Base-by-base conservation (phyloP, 495 filamentous ascomycete species). In the Penicillium pancosmium region DNA sequence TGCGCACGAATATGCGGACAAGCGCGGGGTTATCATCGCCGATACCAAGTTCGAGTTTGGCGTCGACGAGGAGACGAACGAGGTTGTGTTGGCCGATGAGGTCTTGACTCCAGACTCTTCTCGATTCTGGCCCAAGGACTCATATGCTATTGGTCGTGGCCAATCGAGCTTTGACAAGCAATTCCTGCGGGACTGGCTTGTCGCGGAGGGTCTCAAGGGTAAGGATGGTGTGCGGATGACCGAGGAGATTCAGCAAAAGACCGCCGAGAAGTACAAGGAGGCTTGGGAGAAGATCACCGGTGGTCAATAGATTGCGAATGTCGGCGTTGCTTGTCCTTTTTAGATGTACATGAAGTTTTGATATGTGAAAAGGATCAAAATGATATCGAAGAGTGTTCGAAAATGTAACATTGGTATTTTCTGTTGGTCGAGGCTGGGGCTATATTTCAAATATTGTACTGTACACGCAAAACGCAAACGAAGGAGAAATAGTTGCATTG, bases 81-180 rank as follows among this genome's bases (percentile, higher is more conserved):
- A 91, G 64, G 81, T 98, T 6, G 87, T 96, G 16, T 78, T 97
- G 16, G 85, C 94, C 5, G 94, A 98, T 68, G 94, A 98, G 73
- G 92, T 97, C 15, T 78, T 98, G 43, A 98, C 93, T 8, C 88
- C 87, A 16, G 91, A 94, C 68, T 90, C 86, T 44, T 92, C 88
- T 12, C 86, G 94, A 10, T 97, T 97, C 81, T 98, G 94, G 94
- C 86, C 85, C 5, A 83, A 82, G 61, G 86, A 84, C 23, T 77
- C 77, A 9, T 97, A 96, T 64, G 82, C 83, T 63, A 72, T 86
- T 33, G 93, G 93, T 0, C 78, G 79, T 36, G 80, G 88, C 19
- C 92, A 96, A 78, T 78, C 85, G 53, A 93, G 89, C 73, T 93
- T 88, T 55, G 93, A 98, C 69, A 98, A 98, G 83, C 94, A 97